Evolutionary conservation across 164 flowering plant genomes (phyloP), one percentile per base, ranked within the genome.

Genomic region (Kalanchoe fedtschenkoi): DNA sequence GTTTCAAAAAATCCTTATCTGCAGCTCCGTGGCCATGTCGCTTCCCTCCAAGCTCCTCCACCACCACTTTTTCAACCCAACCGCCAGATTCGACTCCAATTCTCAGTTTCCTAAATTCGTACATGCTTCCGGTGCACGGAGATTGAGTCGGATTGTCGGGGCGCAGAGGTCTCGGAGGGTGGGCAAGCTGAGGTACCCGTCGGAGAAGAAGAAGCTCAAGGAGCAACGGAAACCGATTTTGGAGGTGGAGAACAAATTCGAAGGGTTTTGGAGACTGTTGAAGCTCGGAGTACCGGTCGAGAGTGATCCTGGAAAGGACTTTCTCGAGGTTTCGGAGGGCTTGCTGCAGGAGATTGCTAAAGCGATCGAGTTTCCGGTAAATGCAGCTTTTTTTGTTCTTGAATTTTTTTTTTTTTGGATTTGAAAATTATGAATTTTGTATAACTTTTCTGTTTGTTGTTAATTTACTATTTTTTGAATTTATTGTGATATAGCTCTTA

Each of bases 281-380:
- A 87, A 81, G 75, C 91, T 93, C 57, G 77, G 65, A 6, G 89
- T 93, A 63, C 74, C 88, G 0, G 89, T 88, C 32, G 56, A 74
- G 28, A 68, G 76, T 30, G 99, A 93, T 68, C 96, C 93, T 16
- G 99, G 97, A 1, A 88, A 90, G 64, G 99, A 93, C 64, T 74
- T 66, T 67, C 71, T 86, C 46, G 80, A 68, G 16, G 69, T 90
- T 24, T 88, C 91, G 13, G 82, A 77, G 13, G 83, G 78, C 34
- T 67, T 90, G 67, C 83, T 93, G 10, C 71, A 82, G 65, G 83
- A 79, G 58, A 83, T 93, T 54, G 88, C 99, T 60, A 84, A 90
- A 74, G 91, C 80, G 54, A 77, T 93, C 58, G 74, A 93, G 75
- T 90, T 93, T 62, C 99, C 99, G 77, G 99, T 93, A 75, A 67